Evolutionary conservation across 176 grass and related monocot species (phyloP).

Genomic region (Pontederia crassipes): DNA sequence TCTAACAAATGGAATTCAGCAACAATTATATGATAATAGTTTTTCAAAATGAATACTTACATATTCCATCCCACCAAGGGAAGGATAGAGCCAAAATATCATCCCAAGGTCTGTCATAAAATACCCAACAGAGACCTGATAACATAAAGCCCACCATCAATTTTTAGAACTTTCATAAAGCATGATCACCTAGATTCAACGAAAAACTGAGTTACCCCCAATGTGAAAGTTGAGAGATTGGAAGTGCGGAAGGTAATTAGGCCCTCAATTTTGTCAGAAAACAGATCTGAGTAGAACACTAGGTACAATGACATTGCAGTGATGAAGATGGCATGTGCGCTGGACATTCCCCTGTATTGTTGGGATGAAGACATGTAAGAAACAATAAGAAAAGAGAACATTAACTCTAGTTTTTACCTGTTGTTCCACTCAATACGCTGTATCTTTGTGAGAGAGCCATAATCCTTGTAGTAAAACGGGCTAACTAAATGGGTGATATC

Average conservation of each 20-base stretch:
- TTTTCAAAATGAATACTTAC: conserved; percentile 30
- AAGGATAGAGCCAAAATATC: conserved; percentile 93
- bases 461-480: conserved; percentile 76
- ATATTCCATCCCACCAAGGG: conserved; percentile 96
- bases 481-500: conserved; percentile 65
- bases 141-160: conserved; percentile 4
- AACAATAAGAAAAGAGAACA: neutral
- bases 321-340: conserved; percentile 82
- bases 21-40: neutral
- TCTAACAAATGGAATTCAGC: too few species aligned
- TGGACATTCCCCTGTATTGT: conserved; percentile 72
- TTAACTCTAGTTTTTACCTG: conserved; percentile 28
- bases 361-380: neutral
- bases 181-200: too few species aligned
- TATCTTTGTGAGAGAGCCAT: conserved; percentile 73
- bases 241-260: conserved; percentile 62
- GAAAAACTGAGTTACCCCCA: conserved; percentile 44
- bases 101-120: conserved; percentile 83
- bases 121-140: conserved; percentile 86
- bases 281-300: conserved; percentile 72
- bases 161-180: too few species aligned
- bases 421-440: conserved; percentile 96
- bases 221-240: conserved; percentile 65
- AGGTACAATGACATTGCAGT: conserved; percentile 77
- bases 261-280: conserved; percentile 68